phyloP scores from a whole-genome alignment of 352 stramenopile species.

The Pilasporangium apinafurcum region DNA sequence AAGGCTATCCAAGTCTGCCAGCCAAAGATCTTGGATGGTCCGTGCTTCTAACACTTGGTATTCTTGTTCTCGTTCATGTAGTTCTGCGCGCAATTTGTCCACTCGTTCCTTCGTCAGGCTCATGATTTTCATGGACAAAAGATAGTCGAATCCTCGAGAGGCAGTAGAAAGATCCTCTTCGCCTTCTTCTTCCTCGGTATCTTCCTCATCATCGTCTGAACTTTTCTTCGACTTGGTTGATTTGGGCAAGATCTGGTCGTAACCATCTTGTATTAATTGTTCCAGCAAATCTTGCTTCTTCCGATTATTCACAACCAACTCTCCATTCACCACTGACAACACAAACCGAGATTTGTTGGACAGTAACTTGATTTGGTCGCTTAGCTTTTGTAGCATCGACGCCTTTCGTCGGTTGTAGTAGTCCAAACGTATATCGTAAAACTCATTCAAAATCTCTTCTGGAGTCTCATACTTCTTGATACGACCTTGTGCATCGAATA shows the following conservation, averaged over 20 bases:
- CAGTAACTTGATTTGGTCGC: constrained; percentile 87
- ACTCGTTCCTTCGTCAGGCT: constrained; percentile 93
- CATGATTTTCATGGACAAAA: constrained; percentile 93
- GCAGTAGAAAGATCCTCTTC: constrained; percentile 26
- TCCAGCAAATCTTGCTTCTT: constrained; percentile 91
- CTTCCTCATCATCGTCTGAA: constrained; percentile 28
- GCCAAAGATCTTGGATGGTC: constrained; percentile 90
- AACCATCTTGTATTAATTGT: constrained; percentile 86
- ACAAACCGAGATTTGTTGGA: constrained; percentile 97
- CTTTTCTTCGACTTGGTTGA: constrained; percentile 47
- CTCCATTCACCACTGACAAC: constrained; percentile 86
- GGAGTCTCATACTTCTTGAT: constrained; percentile 94
- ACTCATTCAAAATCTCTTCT: constrained; percentile 92
- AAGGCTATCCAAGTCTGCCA: constrained; percentile 89
- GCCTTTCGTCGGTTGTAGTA: constrained; percentile 93
- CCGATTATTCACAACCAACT: constrained; percentile 92
- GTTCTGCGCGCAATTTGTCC: constrained; percentile 84
- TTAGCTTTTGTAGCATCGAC: constrained; percentile 80
- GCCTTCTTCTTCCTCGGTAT: constrained; percentile 48
- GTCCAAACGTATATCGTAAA: constrained; percentile 89
- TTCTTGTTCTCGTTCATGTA: constrained; percentile 82
- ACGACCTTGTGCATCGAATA: constrained; percentile 87
- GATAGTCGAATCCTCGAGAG: constrained; percentile 89
- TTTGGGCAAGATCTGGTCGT: constrained; percentile 65
- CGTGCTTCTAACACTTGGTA: constrained; percentile 73